Conservation (phyloP, 1,284 basidiomycete genomes). For the Marasmius tenuissimus region DNA sequence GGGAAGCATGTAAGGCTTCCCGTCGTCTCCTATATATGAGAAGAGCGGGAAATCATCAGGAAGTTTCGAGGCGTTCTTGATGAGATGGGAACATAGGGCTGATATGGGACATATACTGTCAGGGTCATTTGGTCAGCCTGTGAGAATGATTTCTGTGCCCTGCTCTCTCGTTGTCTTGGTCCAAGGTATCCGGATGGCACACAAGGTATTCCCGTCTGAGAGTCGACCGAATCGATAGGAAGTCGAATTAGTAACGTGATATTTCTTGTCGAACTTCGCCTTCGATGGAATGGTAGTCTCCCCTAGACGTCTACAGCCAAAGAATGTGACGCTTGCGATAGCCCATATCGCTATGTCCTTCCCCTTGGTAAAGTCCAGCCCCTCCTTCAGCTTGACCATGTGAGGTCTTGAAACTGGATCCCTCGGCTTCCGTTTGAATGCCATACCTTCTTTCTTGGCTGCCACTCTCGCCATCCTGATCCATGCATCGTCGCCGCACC, state of each 20-base stretch:
- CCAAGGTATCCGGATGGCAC: slow-evolving; percentile 6
- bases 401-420: too few species aligned
- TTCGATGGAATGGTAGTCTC: not conserved
- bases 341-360: slow-evolving; percentile 25
- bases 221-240: too few species aligned
- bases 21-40: too few species aligned
- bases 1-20: too few species aligned
- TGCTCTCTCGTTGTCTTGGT: slow-evolving; percentile 2
- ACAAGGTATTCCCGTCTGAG: not conserved
- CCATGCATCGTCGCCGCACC: slow-evolving; percentile 21
- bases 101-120: not conserved
- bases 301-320: not conserved
- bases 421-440: too few species aligned
- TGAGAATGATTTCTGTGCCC: not conserved
- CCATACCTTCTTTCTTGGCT: slow-evolving; percentile 17
- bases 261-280: not conserved
- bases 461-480: slow-evolving; percentile 12
- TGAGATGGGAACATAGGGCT: not conserved
- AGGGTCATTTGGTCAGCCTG: not conserved
- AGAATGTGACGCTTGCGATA: slow-evolving; percentile 5
- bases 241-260: not conserved
- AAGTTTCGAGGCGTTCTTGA: too few species aligned
- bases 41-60: too few species aligned
- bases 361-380: slow-evolving; percentile 24
- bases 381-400: slow-evolving; percentile 14